Percentiles rank a stretch among this genome's conserved stretches.
These are phyloP conservation scores for Lotmaria passim DNA, from an alignment of 208 protist species.

Conservation along the genomic window DNA sequence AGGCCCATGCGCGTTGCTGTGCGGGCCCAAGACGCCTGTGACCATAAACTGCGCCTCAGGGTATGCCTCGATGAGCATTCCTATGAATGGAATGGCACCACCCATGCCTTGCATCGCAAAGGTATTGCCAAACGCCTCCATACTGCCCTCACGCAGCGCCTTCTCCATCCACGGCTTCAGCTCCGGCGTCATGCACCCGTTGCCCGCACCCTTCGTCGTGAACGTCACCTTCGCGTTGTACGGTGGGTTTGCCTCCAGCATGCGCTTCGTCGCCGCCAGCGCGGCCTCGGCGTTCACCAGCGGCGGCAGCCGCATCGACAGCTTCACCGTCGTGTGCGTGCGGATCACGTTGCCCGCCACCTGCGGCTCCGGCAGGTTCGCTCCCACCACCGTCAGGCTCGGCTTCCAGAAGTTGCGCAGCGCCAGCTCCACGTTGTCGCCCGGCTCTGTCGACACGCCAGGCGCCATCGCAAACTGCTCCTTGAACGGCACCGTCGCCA, in stretches of 20 bases:
- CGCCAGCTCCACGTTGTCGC: slow-evolving; percentile 78
- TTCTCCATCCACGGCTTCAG: slow-evolving; percentile 79
- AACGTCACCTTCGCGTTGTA: slow-evolving; percentile 92
- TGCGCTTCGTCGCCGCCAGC: slow-evolving; percentile 55
- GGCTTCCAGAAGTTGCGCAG: slow-evolving; percentile 93
- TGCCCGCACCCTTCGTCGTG: slow-evolving; percentile 47
- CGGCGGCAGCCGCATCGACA: slow-evolving; percentile 94
- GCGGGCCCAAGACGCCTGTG: slow-evolving; percentile 92
- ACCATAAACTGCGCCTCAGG: slow-evolving; percentile 95
- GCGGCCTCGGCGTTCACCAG: slow-evolving; percentile 57
- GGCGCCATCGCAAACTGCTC: slow-evolving; percentile 56
- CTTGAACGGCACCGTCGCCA: slow-evolving; percentile 63
- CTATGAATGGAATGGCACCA: slow-evolving; percentile 95
- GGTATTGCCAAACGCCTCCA: slow-evolving; percentile 77
- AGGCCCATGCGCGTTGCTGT: slow-evolving; percentile 94
- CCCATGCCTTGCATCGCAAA: slow-evolving; percentile 83
- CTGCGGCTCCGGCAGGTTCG: slow-evolving; percentile 80
- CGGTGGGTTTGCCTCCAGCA: slow-evolving; percentile 90
- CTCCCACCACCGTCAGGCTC: too few relatives aligned
- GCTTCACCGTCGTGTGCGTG: slow-evolving; percentile 85
- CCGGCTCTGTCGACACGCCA: slow-evolving; percentile 43
- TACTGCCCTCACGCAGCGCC: slow-evolving; percentile 78
- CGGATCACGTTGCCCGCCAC: slow-evolving; percentile 95
- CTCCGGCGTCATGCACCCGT: slow-evolving; percentile 87
- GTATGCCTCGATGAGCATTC: slow-evolving; percentile 88